Evolutionary conservation across 495 filamentous ascomycete species (phyloP).

Genomic region (Melanomma pulvis-pyrius): DNA sequence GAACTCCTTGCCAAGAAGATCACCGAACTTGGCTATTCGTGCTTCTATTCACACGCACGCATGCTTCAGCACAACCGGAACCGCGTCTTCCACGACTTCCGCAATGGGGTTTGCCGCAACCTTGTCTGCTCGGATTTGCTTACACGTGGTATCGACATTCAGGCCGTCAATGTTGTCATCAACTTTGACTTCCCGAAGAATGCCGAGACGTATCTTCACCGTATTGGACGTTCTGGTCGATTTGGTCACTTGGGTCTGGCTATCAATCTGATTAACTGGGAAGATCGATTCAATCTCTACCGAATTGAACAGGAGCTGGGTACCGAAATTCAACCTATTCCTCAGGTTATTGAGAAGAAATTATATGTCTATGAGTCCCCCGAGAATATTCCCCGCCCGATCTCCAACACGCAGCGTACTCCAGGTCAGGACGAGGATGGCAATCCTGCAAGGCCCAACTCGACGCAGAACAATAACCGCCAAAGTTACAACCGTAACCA

Average conservation of each 20-base stretch:
- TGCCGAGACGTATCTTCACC: slow-evolving; percentile 97
- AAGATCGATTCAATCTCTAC: slow-evolving; percentile 98
- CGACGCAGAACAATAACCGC: slow-evolving; percentile 17
- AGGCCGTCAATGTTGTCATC: slow-evolving; percentile 99
- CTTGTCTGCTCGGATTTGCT: slow-evolving; percentile 97
- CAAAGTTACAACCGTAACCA: slow-evolving; percentile 27
- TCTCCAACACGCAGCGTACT: slow-evolving; percentile 48
- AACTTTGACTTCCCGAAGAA: slow-evolving; percentile 99
- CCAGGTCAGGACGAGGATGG: slow-evolving; percentile 22
- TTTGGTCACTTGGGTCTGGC: slow-evolving; percentile 97
- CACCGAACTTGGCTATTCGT: slow-evolving; percentile 97
- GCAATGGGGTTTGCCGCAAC: slow-evolving; percentile 96
- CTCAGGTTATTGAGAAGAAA: slow-evolving; percentile 91
- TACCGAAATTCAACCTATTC: slow-evolving; percentile 96
- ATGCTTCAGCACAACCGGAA: slow-evolving; percentile 99
- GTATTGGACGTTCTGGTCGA: slow-evolving; percentile 94
- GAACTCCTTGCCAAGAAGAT: slow-evolving; percentile 99
- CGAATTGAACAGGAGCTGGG: slow-evolving; percentile 97
- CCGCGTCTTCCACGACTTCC: slow-evolving; percentile 98
- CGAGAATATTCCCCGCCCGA: slow-evolving; percentile 86
- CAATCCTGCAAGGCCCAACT: slow-evolving; percentile 7
- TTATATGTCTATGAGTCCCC: slow-evolving; percentile 98
- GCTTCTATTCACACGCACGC: slow-evolving; percentile 97
- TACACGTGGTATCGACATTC: slow-evolving; percentile 98
- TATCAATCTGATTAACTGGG: slow-evolving; percentile 99